Percentiles rank a stretch among this genome's conserved stretches.
Conservation (phyloP, 2,329 filamentous ascomycete genomes). For the Hypoxylon rubiginosum region DNA sequence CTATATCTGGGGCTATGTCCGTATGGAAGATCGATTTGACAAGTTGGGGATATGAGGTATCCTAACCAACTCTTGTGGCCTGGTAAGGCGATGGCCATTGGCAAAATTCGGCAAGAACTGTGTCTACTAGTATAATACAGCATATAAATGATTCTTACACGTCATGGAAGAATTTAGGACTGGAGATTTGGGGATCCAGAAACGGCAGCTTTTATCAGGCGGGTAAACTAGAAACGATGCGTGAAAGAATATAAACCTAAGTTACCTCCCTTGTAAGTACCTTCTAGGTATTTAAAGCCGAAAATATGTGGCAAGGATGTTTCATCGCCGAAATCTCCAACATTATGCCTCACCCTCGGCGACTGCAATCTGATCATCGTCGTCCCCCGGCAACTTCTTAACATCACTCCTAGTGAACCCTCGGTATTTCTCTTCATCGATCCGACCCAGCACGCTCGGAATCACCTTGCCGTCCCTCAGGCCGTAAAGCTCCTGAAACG, state of each 20-base stretch:
- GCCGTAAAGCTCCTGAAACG: constrained; percentile 60
- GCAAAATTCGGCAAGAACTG: background rate
- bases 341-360: constrained; percentile 6
- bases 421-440: constrained; percentile 53
- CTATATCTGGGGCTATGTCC: background rate
- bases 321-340: constrained; percentile 1
- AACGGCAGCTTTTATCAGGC: too few species aligned
- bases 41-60: background rate
- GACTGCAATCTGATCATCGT: constrained; percentile 33
- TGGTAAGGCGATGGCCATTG: background rate
- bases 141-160: too few species aligned
- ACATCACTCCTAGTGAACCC: constrained; percentile 38
- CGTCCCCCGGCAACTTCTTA: constrained; percentile 35
- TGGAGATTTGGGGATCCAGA: too few species aligned
- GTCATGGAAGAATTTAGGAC: too few species aligned
- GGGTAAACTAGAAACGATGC: too few species aligned
- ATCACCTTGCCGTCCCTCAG: constrained; percentile 48
- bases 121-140: too few species aligned
- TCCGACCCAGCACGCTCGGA: constrained; percentile 35
- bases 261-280: too few species aligned
- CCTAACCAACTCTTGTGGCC: background rate
- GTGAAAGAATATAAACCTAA: too few species aligned
- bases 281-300: too few species aligned
- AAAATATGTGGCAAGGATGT: too few species aligned
- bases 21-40: background rate